Evolutionary conservation across 345 rosid species (phyloP).

Genomic region (Jatropha curcas): DNA sequence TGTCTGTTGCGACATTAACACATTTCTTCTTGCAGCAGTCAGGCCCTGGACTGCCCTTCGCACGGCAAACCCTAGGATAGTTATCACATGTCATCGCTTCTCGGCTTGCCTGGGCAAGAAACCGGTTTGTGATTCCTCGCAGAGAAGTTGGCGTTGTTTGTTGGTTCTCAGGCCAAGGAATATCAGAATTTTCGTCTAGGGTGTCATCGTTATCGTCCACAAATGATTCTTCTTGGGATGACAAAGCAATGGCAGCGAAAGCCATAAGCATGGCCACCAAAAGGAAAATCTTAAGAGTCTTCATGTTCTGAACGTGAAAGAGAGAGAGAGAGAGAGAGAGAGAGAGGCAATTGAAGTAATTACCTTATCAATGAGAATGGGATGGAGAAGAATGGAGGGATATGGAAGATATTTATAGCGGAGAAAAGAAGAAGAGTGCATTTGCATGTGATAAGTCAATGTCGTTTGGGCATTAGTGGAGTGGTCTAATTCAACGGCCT

Average conservation of each 20-base stretch:
- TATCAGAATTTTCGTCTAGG: background rate
- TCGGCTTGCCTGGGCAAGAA: slow-evolving; percentile 21
- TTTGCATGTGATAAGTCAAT: background rate
- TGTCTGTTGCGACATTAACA: slow-evolving; percentile 43
- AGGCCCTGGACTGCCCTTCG: slow-evolving; percentile 51
- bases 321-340: too few species aligned
- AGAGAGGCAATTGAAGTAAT: too few species aligned
- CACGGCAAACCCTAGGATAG: slow-evolving; percentile 48
- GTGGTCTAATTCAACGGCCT: slow-evolving; percentile 26
- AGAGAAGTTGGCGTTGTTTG: slow-evolving; percentile 1
- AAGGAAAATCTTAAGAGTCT: slow-evolving; percentile 3
- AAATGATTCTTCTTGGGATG: slow-evolving; percentile 1
- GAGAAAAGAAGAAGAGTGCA: background rate
- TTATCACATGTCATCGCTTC: slow-evolving; percentile 39
- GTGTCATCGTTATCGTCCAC: background rate
- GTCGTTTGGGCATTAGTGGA: slow-evolving; percentile 16
- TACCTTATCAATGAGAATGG: too few species aligned
- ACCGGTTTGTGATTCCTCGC: slow-evolving; percentile 18
- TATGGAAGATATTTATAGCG: slow-evolving; percentile 19
- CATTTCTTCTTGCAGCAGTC: slow-evolving; percentile 61
- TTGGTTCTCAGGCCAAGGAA: background rate
- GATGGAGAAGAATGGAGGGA: slow-evolving; percentile 3
- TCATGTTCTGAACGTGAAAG: slow-evolving; percentile 7
- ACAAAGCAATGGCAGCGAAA: slow-evolving; percentile 9
- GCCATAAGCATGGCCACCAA: slow-evolving; percentile 15